These are phyloP conservation scores for Xylariaceae sp. DNA, from an alignment of 2,329 filamentous ascomycete species.

Conservation along the genomic window DNA sequence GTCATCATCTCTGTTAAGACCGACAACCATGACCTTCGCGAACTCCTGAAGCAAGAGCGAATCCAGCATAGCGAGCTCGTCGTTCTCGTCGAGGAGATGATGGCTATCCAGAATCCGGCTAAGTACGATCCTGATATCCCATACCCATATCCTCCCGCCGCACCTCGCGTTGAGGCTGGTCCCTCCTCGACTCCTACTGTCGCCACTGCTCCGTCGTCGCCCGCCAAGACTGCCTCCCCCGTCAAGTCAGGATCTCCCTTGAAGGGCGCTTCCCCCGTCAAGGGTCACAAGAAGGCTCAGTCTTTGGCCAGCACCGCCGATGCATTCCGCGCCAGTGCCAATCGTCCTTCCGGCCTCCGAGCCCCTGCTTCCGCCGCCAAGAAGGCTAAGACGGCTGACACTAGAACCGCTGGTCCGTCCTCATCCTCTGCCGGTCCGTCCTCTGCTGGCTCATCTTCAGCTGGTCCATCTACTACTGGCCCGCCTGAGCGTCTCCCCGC, in stretches of 20 bases:
- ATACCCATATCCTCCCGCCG: conserved; percentile 12
- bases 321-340: conserved; percentile 54
- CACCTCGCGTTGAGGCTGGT: too few relatives aligned
- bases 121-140: conserved; percentile 21
- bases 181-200: too few relatives aligned
- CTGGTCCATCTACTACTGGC: too few relatives aligned
- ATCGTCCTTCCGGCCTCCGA: conserved; percentile 56
- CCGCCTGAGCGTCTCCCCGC: too few relatives aligned
- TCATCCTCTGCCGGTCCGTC: conserved; percentile 42
- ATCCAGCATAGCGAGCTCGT: conserved; percentile 84
- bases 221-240: conserved; percentile 19
- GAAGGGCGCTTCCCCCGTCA: background rate
- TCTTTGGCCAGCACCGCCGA: conserved; percentile 24
- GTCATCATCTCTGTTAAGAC: conserved; percentile 67
- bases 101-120: conserved; percentile 60
- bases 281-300: background rate
- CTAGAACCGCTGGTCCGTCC: conserved; percentile 44
- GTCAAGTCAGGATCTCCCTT: conserved; percentile 10
- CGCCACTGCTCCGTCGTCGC: too few relatives aligned
- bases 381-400: conserved; percentile 37
- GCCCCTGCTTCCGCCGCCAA: conserved; percentile 52
- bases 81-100: conserved; percentile 79
- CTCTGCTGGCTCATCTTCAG: too few relatives aligned
- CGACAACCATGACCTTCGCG: conserved; percentile 65
- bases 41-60: conserved; percentile 69